Conservation (phyloP, 202 grass and related monocot genomes). For the Cymbopogon flexuosus region DNA sequence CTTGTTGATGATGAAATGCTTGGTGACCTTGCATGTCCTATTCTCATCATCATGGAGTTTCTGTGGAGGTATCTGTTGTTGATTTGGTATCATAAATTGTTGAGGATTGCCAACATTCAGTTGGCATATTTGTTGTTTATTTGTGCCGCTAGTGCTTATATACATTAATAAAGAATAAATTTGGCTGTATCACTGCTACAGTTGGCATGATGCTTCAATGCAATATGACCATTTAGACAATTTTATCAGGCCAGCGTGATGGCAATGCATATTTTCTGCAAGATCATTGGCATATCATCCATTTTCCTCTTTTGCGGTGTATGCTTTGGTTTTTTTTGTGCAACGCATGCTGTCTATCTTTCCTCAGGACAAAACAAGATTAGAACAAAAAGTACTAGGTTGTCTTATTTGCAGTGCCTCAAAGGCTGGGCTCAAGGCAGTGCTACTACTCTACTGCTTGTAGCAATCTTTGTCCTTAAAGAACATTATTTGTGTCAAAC, state of each 20-base stretch:
- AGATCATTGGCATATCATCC: background rate
- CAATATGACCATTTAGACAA: background rate
- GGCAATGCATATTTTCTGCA: background rate
- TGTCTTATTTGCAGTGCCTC: constrained; percentile 53
- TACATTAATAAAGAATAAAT: background rate
- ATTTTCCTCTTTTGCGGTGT: background rate
- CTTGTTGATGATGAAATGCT: constrained; percentile 89
- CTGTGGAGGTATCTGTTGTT: constrained; percentile 57
- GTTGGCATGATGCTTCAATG: background rate
- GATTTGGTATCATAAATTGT: constrained; percentile 25
- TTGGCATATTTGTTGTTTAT: constrained; percentile 4
- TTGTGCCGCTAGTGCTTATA: background rate
- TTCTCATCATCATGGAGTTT: constrained; percentile 72
- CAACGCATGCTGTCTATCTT: background rate
- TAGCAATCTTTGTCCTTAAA: constrained; percentile 58
- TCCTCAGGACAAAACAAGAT: background rate
- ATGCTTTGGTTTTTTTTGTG: background rate
- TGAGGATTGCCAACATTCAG: background rate
- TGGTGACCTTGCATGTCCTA: constrained; percentile 67
- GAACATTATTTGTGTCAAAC: constrained; percentile 67
- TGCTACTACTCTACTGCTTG: constrained; percentile 56
- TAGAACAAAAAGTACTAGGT: constrained; percentile 18
- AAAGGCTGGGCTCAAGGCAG: constrained; percentile 59
- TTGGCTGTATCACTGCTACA: background rate
- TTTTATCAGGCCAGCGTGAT: background rate